Conservation (phyloP, 2,329 filamentous ascomycete species). For the Aspergillus sp. region DNA sequence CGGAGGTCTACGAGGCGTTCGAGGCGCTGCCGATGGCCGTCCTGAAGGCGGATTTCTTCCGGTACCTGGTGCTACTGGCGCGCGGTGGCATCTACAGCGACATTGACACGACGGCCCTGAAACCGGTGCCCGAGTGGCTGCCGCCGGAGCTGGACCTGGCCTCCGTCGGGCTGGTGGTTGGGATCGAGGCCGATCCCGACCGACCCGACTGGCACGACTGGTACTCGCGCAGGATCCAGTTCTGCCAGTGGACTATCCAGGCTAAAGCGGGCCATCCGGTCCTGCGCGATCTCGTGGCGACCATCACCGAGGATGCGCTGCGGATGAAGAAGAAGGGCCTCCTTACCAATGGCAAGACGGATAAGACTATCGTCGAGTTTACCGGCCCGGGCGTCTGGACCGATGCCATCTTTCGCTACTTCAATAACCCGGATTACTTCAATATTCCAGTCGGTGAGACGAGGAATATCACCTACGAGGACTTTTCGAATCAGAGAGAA, state of each 20-base stretch:
- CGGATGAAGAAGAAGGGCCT: conserved; percentile 58
- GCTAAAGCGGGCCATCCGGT: conserved; percentile 89
- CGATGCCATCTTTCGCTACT: conserved; percentile 80
- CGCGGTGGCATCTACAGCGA: conserved; percentile 78
- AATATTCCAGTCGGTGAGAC: conserved; percentile 58
- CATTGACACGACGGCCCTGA: conserved; percentile 82
- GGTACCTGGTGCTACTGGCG: conserved; percentile 65
- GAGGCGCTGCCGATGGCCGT: conserved; percentile 62
- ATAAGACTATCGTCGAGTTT: conserved; percentile 79
- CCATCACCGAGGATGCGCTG: conserved; percentile 75
- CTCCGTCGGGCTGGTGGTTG: conserved; percentile 75
- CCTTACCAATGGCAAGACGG: conserved; percentile 51
- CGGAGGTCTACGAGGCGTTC: conserved; percentile 71
- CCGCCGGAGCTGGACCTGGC: conserved; percentile 66
- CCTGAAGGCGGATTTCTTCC: conserved; percentile 69
- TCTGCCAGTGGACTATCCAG: conserved; percentile 99
- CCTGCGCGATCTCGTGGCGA: conserved; percentile 74
- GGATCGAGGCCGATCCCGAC: conserved; percentile 94
- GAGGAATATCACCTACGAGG: conserved; percentile 69
- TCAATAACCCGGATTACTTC: conserved; percentile 86
- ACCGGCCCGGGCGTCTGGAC: conserved; percentile 95
- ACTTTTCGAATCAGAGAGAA: conserved; percentile 79
- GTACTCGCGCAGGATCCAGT: conserved; percentile 94
- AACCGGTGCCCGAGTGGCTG: conserved; percentile 79
- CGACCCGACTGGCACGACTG: conserved; percentile 85